Conservation (phyloP, 192 early-diverging fungal genomes). For the Blastocladiella britannica region DNA sequence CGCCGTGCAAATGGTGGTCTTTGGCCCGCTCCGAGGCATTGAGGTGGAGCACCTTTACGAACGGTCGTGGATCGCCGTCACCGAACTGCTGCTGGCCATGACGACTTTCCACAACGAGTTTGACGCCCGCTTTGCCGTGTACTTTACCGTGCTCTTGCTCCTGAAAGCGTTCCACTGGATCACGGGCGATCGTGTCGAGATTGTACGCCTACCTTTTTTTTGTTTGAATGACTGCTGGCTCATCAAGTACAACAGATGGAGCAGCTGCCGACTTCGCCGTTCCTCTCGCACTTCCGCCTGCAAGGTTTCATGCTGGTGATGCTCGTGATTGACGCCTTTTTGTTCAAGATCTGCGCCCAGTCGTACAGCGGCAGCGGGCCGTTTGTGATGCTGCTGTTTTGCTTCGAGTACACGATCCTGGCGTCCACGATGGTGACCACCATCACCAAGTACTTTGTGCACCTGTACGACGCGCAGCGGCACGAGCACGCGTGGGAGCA, state of each 20-base stretch:
- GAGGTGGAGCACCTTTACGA: slow-evolving; percentile 73
- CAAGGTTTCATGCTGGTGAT: slow-evolving; percentile 41
- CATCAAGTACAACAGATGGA: slow-evolving; percentile 45
- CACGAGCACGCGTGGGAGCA: slow-evolving; percentile 73
- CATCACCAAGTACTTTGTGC: slow-evolving; percentile 65
- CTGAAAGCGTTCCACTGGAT: slow-evolving; percentile 96
- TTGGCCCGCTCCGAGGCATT: slow-evolving; percentile 1
- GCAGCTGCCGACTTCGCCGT: slow-evolving; percentile 40
- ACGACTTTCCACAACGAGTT: slow-evolving; percentile 92
- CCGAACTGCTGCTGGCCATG: slow-evolving; percentile 88
- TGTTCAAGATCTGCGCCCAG: slow-evolving; percentile 47
- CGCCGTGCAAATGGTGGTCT: slow-evolving; percentile 27
- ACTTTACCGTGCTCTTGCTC: slow-evolving; percentile 74
- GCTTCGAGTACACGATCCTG: slow-evolving; percentile 90
- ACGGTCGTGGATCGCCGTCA: slow-evolving; percentile 88
- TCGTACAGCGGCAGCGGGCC: slow-evolving; percentile 42
- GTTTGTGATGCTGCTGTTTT: slow-evolving; percentile 94
- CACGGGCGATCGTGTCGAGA: slow-evolving; percentile 72
- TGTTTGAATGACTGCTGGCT: not conserved
- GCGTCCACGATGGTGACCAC: slow-evolving; percentile 51
- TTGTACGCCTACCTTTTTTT: slow-evolving; percentile 19
- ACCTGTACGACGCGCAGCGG: slow-evolving; percentile 61
- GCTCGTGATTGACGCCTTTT: slow-evolving; percentile 42
- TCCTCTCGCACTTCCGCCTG: slow-evolving; percentile 52
- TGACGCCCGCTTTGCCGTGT: slow-evolving; percentile 57